Conservation (phyloP, 2,329 filamentous ascomycete species). For the Trichoderma koningiopsis region DNA sequence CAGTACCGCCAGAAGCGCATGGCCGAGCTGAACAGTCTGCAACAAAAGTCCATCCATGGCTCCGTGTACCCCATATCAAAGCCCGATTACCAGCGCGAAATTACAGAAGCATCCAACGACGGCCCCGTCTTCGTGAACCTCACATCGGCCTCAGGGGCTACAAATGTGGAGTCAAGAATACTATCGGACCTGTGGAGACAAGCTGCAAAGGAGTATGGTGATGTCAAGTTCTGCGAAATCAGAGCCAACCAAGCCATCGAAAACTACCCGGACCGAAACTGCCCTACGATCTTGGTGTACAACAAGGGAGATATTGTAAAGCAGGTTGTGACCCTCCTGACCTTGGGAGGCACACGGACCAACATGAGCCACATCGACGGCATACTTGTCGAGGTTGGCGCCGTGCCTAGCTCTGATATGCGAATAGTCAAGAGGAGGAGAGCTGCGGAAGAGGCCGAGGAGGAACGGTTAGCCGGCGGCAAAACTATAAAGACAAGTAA, state of each 20-base stretch:
- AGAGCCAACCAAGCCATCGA: slow-evolving; percentile 91
- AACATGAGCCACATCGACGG: slow-evolving; percentile 76
- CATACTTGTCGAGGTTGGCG: slow-evolving; percentile 79
- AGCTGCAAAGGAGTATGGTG: slow-evolving; percentile 81
- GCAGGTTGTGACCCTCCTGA: slow-evolving; percentile 87
- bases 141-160: slow-evolving; percentile 70
- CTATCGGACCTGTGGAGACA: slow-evolving; percentile 84
- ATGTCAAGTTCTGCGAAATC: slow-evolving; percentile 98
- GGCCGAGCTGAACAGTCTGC: slow-evolving; percentile 74
- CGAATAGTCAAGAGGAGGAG: slow-evolving; percentile 67
- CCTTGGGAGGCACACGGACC: slow-evolving; percentile 72
- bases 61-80: slow-evolving; percentile 93
- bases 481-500: slow-evolving; percentile 57
- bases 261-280: slow-evolving; percentile 92
- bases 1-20: slow-evolving; percentile 86
- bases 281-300: slow-evolving; percentile 91
- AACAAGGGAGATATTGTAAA: slow-evolving; percentile 88
- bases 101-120: slow-evolving; percentile 84
- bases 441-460: slow-evolving; percentile 61
- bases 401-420: slow-evolving; percentile 75
- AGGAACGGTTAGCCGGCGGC: slow-evolving; percentile 54
- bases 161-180: slow-evolving; percentile 82
- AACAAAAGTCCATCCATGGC: slow-evolving; percentile 79
- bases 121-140: slow-evolving; percentile 75
- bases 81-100: slow-evolving; percentile 86